Base-by-base conservation (phyloP, 495 filamentous ascomycete species). In the Lasiosphaeria miniovina region DNA sequence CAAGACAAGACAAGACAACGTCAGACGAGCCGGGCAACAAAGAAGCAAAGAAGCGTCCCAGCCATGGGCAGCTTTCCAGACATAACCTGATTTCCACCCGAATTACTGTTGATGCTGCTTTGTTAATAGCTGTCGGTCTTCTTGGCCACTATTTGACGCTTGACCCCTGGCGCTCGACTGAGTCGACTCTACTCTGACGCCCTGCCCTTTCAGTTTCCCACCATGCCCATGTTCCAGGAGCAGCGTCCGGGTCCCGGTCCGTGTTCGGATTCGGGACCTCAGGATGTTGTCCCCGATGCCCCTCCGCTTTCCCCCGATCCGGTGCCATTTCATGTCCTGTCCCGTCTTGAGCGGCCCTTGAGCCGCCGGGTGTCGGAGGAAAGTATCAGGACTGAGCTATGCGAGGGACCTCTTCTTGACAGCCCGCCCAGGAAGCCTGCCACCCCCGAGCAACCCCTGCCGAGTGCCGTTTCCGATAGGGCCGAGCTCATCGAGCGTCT, bases 401-500 rank as follows among this genome's bases (percentile, higher is more conserved):
- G 81, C 61, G 83, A 86, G 52, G 84, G 81, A 7, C 81, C 77
- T 5, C 41, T 84, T 11, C 71, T 63, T 17, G 80, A 82, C 57
- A 71, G 67, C 60, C 68, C 73, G 54, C 61, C 52, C 6, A 6
- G 68, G 17, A 55, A 61, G n/a, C 68, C 68, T 7, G 54, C 54
- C 41, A 73, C 71, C 1, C 72, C 71, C n/a, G 70, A 71, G 46
- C 55, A 63, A 17, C 57, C 63, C 36, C 49, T 59, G 36, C 54
- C 66, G 14, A 64, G 64, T 52, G 55, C 66, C 36, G 76, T 75
- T 53, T 74, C 76, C 12, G 83, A 90, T 66, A 83, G 93, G 61
- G 86, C 84, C 52, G 86, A 92, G 72, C 80, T 96, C 61, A 96
- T 97, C 60, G 84, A 90, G 72, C 81, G 88, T 61, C 81, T 96